Conservation (phyloP, 805 yeast genomes). For the Metschnikowia koreensis region DNA sequence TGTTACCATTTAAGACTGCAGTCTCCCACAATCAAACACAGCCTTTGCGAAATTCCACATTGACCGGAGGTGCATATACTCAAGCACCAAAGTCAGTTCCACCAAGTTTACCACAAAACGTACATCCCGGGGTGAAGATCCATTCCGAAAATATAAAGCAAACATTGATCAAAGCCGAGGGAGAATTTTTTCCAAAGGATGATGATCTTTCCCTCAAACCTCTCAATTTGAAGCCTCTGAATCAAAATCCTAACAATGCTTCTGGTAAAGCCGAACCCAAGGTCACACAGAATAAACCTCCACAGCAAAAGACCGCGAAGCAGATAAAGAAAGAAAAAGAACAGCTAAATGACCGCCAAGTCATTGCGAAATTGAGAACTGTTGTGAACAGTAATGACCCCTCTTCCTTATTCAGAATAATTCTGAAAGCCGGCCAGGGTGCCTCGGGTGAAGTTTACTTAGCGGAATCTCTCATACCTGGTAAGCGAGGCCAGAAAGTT, state of each 20-base stretch:
- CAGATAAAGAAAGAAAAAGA: slow-evolving; percentile 42
- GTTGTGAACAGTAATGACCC: slow-evolving; percentile 88
- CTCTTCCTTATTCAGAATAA: slow-evolving; percentile 69
- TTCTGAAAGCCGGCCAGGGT: slow-evolving; percentile 94
- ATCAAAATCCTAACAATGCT: slow-evolving; percentile 13
- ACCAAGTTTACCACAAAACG: slow-evolving; percentile 29
- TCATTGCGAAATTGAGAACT: slow-evolving; percentile 73
- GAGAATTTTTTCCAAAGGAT: not conserved
- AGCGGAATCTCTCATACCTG: slow-evolving; percentile 61
- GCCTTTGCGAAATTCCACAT: slow-evolving; percentile 18
- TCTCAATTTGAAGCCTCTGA: slow-evolving; percentile 15
- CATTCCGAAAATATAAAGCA: slow-evolving; percentile 26
- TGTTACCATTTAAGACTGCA: not conserved
- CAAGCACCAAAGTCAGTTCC: slow-evolving; percentile 23
- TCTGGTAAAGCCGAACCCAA: slow-evolving; percentile 2
- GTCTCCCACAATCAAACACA: slow-evolving; percentile 17
- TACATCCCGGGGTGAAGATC: slow-evolving; percentile 35
- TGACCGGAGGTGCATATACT: slow-evolving; percentile 26
- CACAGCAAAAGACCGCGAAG: slow-evolving; percentile 33
- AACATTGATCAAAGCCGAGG: slow-evolving; percentile 20
- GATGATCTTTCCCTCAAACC: slow-evolving; percentile 12
- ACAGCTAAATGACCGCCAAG: slow-evolving; percentile 78
- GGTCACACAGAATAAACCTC: not conserved
- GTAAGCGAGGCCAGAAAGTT: slow-evolving; percentile 56
- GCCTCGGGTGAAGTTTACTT: slow-evolving; percentile 95